These are phyloP conservation scores for Mrakia hoshinonis DNA, from an alignment of 768 basidiomycete genomes.

Conservation along the genomic window DNA sequence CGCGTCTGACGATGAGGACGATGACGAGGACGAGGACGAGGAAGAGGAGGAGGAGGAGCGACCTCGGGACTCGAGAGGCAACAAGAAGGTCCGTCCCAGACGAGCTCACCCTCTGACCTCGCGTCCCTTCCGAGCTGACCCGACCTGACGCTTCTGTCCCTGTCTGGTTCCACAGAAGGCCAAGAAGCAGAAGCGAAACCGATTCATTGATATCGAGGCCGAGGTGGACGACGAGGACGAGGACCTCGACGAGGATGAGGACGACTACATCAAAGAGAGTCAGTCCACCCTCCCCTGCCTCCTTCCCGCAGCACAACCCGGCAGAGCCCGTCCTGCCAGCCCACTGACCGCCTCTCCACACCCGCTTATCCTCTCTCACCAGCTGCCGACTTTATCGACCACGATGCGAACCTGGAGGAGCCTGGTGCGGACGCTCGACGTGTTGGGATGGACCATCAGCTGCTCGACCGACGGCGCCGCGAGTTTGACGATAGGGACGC, in stretches of 20 bases:
- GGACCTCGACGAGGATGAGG: constrained; percentile 69
- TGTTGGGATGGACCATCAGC: constrained; percentile 47
- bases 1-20: constrained; percentile 5
- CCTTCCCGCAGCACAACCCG: no score
- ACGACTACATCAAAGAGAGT: constrained; percentile 43
- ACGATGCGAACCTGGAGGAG: constrained; percentile 45
- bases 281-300: constrained; percentile 18
- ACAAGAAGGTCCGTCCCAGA: constrained; percentile 15
- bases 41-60: constrained; percentile 21
- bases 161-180: constrained; percentile 46
- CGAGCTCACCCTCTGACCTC: no score
- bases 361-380: neutral
- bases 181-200: constrained; percentile 55
- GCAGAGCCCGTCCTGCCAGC: neutral
- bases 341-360: neutral
- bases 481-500: constrained; percentile 70
- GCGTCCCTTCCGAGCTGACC: neutral
- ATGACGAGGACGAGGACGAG: constrained; percentile 8
- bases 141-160: neutral
- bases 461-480: constrained; percentile 22
- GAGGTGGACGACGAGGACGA: constrained; percentile 96
- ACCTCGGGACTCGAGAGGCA: constrained; percentile 7
- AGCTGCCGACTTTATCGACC: constrained; percentile 44
- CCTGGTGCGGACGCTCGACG: constrained; percentile 56
- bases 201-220: constrained; percentile 92